Base-by-base conservation (phyloP, 2,329 filamentous ascomycete species). In the Beauveria scarabaeidicola region DNA sequence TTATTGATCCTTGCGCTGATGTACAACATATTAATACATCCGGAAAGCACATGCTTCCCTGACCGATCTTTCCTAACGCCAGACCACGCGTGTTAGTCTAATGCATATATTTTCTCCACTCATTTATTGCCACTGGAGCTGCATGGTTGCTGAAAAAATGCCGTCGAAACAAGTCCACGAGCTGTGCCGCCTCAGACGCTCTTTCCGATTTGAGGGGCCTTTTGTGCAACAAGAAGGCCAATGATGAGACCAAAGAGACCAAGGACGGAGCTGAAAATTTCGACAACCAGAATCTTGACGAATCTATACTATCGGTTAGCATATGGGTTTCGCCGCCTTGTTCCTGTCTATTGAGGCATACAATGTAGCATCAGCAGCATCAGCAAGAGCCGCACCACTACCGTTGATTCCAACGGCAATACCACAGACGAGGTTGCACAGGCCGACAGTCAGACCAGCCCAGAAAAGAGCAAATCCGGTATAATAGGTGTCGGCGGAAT, bases 261-360 rank as follows among this genome's bases (percentile, higher is more conserved):
- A 11, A 99, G 82, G 52, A 99, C 93, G 44, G 93, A 97, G 73
- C 92, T 97, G 81, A 99, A 99, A 73, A 99, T 99, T 76, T 99
- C 95, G 69, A 99, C 95, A 66, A 99, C 93, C 56, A 99, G 86
- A 66, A 99, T 96, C 79, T 96, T 97, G 76, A 99, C 93, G 75
- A 99, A 99, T 58, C 92, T 96, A 60, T 8, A 55, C 13, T 9
- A 5, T 9, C 3, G 17, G 62, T 75, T 61, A 73, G 68, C 36
- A 64, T 44, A 52, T 66, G 57, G 65, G 62, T 48, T 50, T 9
- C 36, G 25, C 36, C 5, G 4, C 13, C 9, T 9, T 8, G 5
- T 41, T 52, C 0, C 52, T 47, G 29, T 58, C 61, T 44, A 23
- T 23, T 38, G 32, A 25, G 40, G 32, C 91, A 69, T 81, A 96